Evolutionary conservation across 2,329 filamentous ascomycete species (phyloP).

Genomic region (Sclerotinia spermophila): DNA sequence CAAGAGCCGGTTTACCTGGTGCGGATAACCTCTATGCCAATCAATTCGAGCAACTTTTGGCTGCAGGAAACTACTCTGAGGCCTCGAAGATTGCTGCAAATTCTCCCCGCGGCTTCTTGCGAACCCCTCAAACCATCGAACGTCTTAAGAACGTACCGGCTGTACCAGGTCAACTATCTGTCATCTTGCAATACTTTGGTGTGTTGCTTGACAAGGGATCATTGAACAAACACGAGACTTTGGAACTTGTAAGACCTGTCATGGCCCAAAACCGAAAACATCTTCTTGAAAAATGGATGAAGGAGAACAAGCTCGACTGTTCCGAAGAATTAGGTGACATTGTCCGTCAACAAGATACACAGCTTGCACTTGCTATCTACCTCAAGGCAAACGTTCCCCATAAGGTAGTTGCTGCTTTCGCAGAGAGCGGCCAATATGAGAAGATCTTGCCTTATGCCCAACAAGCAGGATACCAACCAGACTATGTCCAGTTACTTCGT

Average conservation of each 20-base stretch:
- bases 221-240: conserved; percentile 87
- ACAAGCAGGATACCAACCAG: conserved; percentile 84
- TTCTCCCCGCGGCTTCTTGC: conserved; percentile 91
- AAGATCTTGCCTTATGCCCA: conserved; percentile 91
- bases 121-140: conserved; percentile 92
- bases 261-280: conserved; percentile 93
- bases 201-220: conserved; percentile 94
- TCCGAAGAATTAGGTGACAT: conserved; percentile 96
- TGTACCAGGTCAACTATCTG: conserved; percentile 81
- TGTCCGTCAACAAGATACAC: conserved; percentile 83
- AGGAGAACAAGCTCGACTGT: conserved; percentile 91
- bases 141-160: conserved; percentile 85
- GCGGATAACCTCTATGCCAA: conserved; percentile 90
- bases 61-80: conserved; percentile 74
- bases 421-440: conserved; percentile 94
- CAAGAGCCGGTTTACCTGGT: conserved; percentile 86
- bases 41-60: conserved; percentile 87
- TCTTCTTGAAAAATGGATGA: conserved; percentile 95
- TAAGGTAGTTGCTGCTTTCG: conserved; percentile 92
- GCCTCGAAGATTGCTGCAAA: conserved; percentile 96
- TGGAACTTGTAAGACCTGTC: conserved; percentile 90
- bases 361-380: conserved; percentile 84
- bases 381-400: conserved; percentile 84
- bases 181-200: conserved; percentile 96
- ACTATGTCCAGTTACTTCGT: conserved; percentile 87